Evolutionary conservation across 352 stramenopile genomes (phyloP), one percentile per base, ranked within the genome.

Genomic region (Halophytophthora polymorphica): DNA sequence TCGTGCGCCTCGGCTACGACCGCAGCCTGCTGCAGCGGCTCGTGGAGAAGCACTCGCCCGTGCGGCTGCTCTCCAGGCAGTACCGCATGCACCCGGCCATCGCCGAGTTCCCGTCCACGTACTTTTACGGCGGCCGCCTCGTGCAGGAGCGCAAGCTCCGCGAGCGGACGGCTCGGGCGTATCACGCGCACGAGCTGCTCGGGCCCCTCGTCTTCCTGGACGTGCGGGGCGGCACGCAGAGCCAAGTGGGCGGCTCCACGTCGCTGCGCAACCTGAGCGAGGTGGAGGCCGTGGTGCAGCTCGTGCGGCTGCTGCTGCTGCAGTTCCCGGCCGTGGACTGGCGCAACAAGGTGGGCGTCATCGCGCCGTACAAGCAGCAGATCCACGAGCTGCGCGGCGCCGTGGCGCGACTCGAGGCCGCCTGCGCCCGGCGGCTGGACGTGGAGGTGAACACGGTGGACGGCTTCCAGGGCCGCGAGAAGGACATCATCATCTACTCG

Each of bases 291-390:
- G 74, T 89, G 19, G 21, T 82, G 14, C 63, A 98, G 29, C 65
- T 98, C 7, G 69, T 98, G 31, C 95, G 98, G 64, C 96, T 84
- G 12, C 66, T 93, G 46, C 78, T 97, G 50, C 55, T 86, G 35
- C 79, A 97, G 61, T 88, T 75, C 42, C 64, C 78, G 2, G 45
- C 64, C 10, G 45, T 76, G n/a, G 73, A 88, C 22, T 88, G 80
- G 77, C 73, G 80, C 38, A 81, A 93, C 48, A 87, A 98, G 51
- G 96, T 99, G 33, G 96, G 92, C 40, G 82, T 99, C 29, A 99
- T 99, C 53, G 97, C 97, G 19, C 97, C 97, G 13, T 99, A 99
- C 79, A 98, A 99, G 64, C 96, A 97, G 31, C 97, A 99, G 61
- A 86, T 95, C 45, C 84, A 97, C 51, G 73, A 98, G 34, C 66